These are phyloP conservation scores for Penicillium griseofulvum DNA, from an alignment of 2,329 filamentous ascomycete species.

Conservation along the genomic window DNA sequence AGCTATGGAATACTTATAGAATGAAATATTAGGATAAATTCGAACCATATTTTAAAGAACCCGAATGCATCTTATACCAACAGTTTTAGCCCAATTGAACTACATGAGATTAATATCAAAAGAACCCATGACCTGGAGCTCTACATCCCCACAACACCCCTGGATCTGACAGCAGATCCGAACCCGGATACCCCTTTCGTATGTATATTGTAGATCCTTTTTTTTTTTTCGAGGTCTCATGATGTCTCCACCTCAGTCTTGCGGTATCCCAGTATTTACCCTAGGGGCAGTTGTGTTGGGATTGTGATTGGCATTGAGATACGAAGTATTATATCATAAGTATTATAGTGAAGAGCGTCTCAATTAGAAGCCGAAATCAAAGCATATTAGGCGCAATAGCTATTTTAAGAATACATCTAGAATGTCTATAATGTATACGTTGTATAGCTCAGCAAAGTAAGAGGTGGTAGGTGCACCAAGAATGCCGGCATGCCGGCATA, in stretches of 20 bases:
- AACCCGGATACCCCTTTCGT: slow-evolving; percentile 4
- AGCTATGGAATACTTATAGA: neutral
- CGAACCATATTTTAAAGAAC: neutral
- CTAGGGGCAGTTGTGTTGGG: neutral
- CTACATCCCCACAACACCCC: neutral
- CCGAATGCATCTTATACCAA: neutral
- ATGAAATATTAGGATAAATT: neutral
- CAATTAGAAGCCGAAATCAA: neutral
- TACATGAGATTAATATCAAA: neutral
- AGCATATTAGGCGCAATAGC: no score
- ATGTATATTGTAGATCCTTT: neutral
- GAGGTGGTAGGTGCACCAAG: slow-evolving; percentile 10
- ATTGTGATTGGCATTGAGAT: neutral
- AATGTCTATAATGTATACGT: neutral
- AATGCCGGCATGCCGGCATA: slow-evolving; percentile 5
- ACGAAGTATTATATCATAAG: neutral
- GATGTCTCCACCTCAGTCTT: slow-evolving; percentile 16
- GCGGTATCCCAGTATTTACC: slow-evolving; percentile 3
- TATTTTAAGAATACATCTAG: neutral
- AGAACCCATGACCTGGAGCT: neutral
- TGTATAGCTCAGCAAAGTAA: neutral
- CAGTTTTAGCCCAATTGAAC: neutral
- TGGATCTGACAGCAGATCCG: slow-evolving; percentile 27
- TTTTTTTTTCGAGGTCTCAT: slow-evolving; percentile 28
- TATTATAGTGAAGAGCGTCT: neutral